phyloP scores from a whole-genome alignment of 23 red algal genomes.

The Gracilaria vermiculophylla region DNA sequence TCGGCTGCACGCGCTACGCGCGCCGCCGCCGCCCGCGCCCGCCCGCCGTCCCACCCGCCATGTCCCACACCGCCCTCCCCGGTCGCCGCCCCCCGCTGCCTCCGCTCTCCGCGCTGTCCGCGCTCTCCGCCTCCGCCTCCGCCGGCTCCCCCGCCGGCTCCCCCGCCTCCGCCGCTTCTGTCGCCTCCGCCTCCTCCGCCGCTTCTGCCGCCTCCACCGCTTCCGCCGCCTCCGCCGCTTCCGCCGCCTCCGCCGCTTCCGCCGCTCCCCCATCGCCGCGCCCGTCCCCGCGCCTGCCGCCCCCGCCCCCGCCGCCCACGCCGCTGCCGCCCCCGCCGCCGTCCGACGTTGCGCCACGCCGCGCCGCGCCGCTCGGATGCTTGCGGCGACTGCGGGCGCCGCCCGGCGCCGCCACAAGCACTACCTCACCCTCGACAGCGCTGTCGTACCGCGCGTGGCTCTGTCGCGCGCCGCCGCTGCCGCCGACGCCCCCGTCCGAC shows the following conservation, averaged over 20 bases:
- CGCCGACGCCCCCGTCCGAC: too few relatives aligned
- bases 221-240: background rate
- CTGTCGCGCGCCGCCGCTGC: too few relatives aligned
- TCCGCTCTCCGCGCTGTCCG: background rate
- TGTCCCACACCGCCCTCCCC: too few relatives aligned
- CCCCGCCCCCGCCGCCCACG: too few relatives aligned
- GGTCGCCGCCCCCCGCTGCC: too few relatives aligned
- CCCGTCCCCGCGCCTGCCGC: background rate
- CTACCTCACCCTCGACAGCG: background rate
- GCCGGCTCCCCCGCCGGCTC: background rate
- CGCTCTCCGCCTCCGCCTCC: background rate
- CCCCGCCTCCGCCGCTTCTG: background rate
- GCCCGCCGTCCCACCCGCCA: too few relatives aligned
- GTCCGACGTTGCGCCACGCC: too few relatives aligned
- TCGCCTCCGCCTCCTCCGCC: background rate
- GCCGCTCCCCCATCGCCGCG: background rate
- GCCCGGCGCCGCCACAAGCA: background rate
- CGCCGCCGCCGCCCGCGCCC: too few relatives aligned
- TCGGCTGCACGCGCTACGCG: too few relatives aligned
- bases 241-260: background rate
- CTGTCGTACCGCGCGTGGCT: too few relatives aligned
- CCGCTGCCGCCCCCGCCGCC: too few relatives aligned
- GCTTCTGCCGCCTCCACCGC: background rate
- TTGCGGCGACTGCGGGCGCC: background rate
- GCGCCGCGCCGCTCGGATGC: background rate